phyloP scores from a whole-genome alignment of 257 asterid genomes.

The Scutellaria barbata region DNA sequence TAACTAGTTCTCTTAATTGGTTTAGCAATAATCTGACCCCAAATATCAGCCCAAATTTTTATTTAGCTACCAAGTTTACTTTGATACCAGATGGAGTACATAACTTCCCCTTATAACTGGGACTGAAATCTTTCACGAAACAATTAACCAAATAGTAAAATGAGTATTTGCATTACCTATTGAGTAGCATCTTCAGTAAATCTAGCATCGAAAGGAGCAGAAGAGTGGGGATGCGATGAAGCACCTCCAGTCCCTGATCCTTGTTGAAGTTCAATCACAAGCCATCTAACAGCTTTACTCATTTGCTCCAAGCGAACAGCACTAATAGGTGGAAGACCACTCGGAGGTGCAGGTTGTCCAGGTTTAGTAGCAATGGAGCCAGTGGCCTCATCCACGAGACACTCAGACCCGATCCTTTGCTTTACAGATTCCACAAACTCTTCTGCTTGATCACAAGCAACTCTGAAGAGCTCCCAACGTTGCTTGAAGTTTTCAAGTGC shows the following conservation, averaged over 20 bases:
- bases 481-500: slow-evolving; percentile 92
- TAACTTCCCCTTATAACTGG: neutral
- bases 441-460: slow-evolving; percentile 93
- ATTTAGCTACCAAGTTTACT: neutral
- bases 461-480: slow-evolving; percentile 83
- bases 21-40: no score
- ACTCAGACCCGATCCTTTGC: slow-evolving; percentile 95
- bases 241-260: slow-evolving; percentile 73
- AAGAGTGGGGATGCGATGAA: slow-evolving; percentile 55
- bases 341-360: slow-evolving; percentile 55
- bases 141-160: slow-evolving; percentile 21
- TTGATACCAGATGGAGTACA: no score
- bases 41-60: neutral
- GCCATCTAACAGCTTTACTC: slow-evolving; percentile 97
- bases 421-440: slow-evolving; percentile 94
- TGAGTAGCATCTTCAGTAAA: slow-evolving; percentile 85
- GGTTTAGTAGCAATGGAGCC: slow-evolving; percentile 69
- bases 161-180: slow-evolving; percentile 49
- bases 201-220: slow-evolving; percentile 93
- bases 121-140: neutral
- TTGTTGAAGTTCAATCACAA: slow-evolving; percentile 88
- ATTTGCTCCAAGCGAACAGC: slow-evolving; percentile 97
- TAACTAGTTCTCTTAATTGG: no score
- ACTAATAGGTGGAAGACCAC: slow-evolving; percentile 88
- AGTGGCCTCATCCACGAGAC: slow-evolving; percentile 97